phyloP scores from a whole-genome alignment of 495 filamentous ascomycete genomes.

The Penicillium desertorum region DNA sequence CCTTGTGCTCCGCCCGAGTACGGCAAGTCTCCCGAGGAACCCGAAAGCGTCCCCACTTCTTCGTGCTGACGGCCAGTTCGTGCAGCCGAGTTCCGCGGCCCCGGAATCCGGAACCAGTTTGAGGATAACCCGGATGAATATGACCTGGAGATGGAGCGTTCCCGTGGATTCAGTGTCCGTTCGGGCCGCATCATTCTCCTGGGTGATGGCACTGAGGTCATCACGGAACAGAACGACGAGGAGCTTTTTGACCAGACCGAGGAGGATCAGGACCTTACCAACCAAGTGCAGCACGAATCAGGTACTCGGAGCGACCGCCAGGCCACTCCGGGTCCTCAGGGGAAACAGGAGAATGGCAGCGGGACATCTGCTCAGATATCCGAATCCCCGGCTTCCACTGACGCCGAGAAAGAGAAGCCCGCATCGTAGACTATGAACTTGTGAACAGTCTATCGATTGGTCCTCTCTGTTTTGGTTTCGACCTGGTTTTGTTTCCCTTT shows the following conservation, averaged over 20 bases:
- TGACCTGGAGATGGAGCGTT: conserved; percentile 74
- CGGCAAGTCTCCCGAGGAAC: conserved; percentile 71
- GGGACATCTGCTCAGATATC: conserved; percentile 40
- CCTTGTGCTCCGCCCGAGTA: conserved; percentile 99
- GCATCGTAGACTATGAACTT: conserved; percentile 28
- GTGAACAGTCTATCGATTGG: conserved; percentile 5
- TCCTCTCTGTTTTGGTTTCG: conserved; percentile 15
- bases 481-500: conserved; percentile 24
- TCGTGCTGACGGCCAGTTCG: conserved; percentile 51
- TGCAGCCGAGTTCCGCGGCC: conserved; percentile 94
- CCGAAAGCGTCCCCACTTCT: conserved; percentile 42
- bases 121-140: conserved; percentile 92
- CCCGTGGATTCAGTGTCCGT: conserved; percentile 60
- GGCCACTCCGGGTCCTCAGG: conserved; percentile 58
- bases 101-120: conserved; percentile 75
- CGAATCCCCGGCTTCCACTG: conserved; percentile 50
- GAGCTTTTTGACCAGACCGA: conserved; percentile 88
- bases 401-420: conserved; percentile 36
- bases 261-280: conserved; percentile 72
- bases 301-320: conserved; percentile 49
- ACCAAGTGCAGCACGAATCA: conserved; percentile 53
- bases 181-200: conserved; percentile 87
- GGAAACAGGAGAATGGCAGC: conserved; percentile 26
- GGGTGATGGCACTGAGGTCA: conserved; percentile 87
- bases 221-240: conserved; percentile 80